These are phyloP conservation scores for Leccinum subspadiceum DNA, from an alignment of 1,284 basidiomycete genomes.

Conservation along the genomic window DNA sequence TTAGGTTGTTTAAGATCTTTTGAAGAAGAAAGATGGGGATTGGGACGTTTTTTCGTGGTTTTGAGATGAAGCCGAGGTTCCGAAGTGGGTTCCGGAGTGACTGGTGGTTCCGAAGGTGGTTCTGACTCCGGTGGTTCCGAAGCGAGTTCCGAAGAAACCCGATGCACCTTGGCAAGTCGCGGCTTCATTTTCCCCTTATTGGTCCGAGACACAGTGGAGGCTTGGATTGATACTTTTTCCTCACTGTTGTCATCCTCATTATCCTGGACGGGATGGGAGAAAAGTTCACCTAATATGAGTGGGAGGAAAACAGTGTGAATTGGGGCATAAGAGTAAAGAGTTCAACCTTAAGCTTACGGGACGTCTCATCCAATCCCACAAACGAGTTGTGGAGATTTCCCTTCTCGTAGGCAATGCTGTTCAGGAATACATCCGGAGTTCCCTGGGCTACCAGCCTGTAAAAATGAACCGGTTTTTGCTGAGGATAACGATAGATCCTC, in stretches of 20 bases:
- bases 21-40: no score
- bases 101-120: no score
- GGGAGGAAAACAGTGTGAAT: background rate
- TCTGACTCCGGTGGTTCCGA: no score
- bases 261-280: background rate
- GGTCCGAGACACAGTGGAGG: no score
- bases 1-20: no score
- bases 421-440: background rate
- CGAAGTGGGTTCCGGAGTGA: no score
- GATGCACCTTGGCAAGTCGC: background rate
- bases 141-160: no score
- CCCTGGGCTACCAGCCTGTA: slow-evolving; percentile 6
- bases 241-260: no score
- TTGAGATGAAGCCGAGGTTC: no score
- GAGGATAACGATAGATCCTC: background rate
- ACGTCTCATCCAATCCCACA: background rate
- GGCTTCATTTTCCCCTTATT: background rate
- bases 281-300: background rate
- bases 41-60: no score
- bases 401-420: background rate
- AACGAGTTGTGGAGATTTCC: background rate
- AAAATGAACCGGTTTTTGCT: slow-evolving; percentile 9
- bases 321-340: no score
- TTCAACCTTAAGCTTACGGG: background rate
- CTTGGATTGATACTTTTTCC: no score